Evolutionary conservation across 352 stramenopile genomes (phyloP).

Genomic region (Peronospora farinosa): DNA sequence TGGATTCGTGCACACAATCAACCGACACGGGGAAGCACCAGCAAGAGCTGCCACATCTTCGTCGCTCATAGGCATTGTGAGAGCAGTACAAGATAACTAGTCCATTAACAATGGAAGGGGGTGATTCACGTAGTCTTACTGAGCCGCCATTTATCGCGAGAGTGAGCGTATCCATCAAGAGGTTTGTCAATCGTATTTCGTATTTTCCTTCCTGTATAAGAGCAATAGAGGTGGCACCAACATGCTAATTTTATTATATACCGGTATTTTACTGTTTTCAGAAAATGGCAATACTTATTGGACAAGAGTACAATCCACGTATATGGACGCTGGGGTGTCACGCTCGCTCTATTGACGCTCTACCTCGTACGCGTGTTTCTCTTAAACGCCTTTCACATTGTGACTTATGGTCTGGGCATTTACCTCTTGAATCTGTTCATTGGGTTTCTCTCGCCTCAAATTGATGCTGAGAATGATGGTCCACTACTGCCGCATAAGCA

Average conservation of each 20-base stretch:
- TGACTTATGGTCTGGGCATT: conserved; percentile 98
- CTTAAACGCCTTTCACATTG: conserved; percentile 96
- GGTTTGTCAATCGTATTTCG: conserved; percentile 27
- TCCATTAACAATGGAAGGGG: conserved; percentile 30
- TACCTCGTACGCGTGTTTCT: conserved; percentile 92
- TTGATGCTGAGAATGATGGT: conserved; percentile 87
- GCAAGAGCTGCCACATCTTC: conserved; percentile 7
- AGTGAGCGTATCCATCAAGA: conserved; percentile 70
- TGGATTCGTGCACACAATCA: conserved; percentile 7
- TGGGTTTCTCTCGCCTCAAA: conserved; percentile 96
- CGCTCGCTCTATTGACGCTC: conserved; percentile 77
- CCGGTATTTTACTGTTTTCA: conserved; percentile 20
- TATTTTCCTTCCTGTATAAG: not conserved
- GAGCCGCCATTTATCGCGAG: conserved; percentile 77
- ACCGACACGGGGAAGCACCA: conserved; percentile 24
- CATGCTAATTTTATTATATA: not conserved
- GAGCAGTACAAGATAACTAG: not conserved
- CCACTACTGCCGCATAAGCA: conserved; percentile 87
- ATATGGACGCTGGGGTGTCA: conserved; percentile 87
- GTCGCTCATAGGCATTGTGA: too few species aligned
- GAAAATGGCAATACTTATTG: conserved; percentile 95
- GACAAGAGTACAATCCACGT: conserved; percentile 98
- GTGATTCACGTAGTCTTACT: conserved; percentile 55
- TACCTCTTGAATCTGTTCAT: conserved; percentile 99
- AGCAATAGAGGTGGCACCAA: not conserved